phyloP scores from a whole-genome alignment of 495 filamentous ascomycete species.

The Penicillium angulare region DNA sequence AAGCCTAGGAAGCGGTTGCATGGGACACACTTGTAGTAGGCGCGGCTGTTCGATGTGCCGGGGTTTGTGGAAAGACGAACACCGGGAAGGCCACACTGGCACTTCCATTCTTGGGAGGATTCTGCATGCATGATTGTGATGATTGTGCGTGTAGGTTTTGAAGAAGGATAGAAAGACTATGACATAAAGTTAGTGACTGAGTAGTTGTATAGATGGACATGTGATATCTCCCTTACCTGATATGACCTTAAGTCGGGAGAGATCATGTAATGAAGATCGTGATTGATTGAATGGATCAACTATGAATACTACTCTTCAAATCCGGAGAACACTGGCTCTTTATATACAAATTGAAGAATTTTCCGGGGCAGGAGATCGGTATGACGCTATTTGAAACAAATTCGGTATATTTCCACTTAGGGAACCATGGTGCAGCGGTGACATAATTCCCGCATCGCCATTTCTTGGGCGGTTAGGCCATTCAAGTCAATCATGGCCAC shows the following conservation, averaged over 20 bases:
- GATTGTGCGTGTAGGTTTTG: not conserved
- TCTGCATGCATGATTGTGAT: not conserved
- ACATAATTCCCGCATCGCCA: not conserved
- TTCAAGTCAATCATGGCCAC: no score
- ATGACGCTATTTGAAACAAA: constrained; percentile 16
- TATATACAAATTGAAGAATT: constrained; percentile 14
- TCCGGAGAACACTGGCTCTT: constrained; percentile 2
- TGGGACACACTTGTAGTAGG: constrained; percentile 23
- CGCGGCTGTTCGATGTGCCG: not conserved
- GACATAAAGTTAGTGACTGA: not conserved
- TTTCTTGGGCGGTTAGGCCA: no score
- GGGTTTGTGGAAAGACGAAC: constrained; percentile 11
- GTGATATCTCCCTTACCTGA: not conserved
- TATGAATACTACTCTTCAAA: not conserved
- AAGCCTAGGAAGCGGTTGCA: constrained; percentile 17
- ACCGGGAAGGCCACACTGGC: constrained; percentile 21
- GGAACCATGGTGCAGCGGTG: not conserved
- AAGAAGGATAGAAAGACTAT: not conserved
- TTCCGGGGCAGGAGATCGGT: constrained; percentile 17
- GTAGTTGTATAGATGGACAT: not conserved
- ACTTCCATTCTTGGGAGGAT: constrained; percentile 8
- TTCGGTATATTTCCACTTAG: not conserved
- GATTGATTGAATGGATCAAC: not conserved
- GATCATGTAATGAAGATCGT: not conserved
- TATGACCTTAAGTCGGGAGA: not conserved